A percentile compares a stretch with the other conserved stretches of the same genome.
phyloP scores from a whole-genome alignment of 1,139 yeast species.

The Diutina sp. region DNA sequence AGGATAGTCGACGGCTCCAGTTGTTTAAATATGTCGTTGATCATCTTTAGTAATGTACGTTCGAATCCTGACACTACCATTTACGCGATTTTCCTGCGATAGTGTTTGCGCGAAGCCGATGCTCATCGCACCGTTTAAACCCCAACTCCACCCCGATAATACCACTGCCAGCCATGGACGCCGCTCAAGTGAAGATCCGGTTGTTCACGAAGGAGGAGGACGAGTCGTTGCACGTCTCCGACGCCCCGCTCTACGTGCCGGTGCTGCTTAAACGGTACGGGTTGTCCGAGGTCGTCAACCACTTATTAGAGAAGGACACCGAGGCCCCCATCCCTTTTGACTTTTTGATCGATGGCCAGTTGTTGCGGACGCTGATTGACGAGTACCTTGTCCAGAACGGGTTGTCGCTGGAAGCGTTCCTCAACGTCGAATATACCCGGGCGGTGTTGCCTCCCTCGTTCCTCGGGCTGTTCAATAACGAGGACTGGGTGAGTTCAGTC shows the following conservation, averaged over 20 bases:
- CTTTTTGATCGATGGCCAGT: constrained; percentile 74
- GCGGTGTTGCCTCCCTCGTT: constrained; percentile 90
- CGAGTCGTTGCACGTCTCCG: constrained; percentile 58
- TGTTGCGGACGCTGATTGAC: constrained; percentile 65
- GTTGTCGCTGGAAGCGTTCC: constrained; percentile 67
- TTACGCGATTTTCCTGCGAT: neutral
- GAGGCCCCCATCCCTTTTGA: constrained; percentile 79
- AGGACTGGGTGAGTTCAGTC: constrained; percentile 90
- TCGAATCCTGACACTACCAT: neutral
- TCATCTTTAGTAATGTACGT: neutral
- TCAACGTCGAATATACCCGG: constrained; percentile 79
- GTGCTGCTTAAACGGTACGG: constrained; percentile 80
- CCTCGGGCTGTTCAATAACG: constrained; percentile 78
- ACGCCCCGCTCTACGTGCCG: constrained; percentile 80
- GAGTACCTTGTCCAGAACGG: constrained; percentile 70
- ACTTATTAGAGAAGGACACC: constrained; percentile 39
- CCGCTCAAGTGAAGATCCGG: constrained; percentile 48
- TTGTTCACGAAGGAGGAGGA: constrained; percentile 83
- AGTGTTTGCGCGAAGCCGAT: neutral
- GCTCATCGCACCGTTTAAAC: neutral
- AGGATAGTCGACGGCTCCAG: neutral
- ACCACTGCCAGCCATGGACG: neutral
- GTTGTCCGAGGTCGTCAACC: constrained; percentile 88
- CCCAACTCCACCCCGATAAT: neutral
- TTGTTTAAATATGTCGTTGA: neutral